Base-by-base conservation (phyloP, 352 stramenopile species). In the Globisporangium solare region DNA sequence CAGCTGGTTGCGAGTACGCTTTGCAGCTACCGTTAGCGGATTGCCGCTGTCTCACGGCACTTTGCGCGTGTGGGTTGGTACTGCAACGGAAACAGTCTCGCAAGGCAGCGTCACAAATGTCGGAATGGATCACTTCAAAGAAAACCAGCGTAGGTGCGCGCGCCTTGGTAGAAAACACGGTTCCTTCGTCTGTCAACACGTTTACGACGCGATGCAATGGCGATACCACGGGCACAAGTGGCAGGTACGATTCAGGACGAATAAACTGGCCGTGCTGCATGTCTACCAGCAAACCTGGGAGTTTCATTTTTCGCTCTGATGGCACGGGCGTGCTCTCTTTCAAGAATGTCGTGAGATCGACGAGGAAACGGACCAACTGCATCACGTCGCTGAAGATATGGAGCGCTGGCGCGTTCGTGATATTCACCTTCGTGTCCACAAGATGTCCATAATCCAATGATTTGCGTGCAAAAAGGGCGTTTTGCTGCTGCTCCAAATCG, bases 91-190 rank as follows among this genome's bases (percentile, higher is more conserved):
- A 67, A 27, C 57, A 63, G 8, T 60, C 61, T 17, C 32, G 49
- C 20, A 73, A 32, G 1, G 65, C 61, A 3, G 47, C 62, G n/a
- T 73, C 58, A 11, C 61, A 53, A 8, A 67, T 57, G 35, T 73
- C 54, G 10, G 71, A 79, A 18, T 53, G 22, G 21, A 81, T 69
- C 18, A 85, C 61, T 52, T 89, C 79, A 62, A 86, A 88, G 49
- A 78, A 79, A 42, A 89, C 66, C n/a, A 89, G 49, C 14, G 73
- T 89, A 11, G 79, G 79, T 0, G 79, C 78, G 22, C 79, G 75
- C 24, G 63, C 78, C 46, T 88, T 88, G 4, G 79, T 89, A 6
- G 75, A 86, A 47, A 89, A 89, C 15, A 89, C 79, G 6, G 78
- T 86, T 18, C 77, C 79, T 71, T 91, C 79, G 32, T 76, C 53